phyloP scores from a whole-genome alignment of 1,284 basidiomycete species.

The Fomitopsis palustris region DNA sequence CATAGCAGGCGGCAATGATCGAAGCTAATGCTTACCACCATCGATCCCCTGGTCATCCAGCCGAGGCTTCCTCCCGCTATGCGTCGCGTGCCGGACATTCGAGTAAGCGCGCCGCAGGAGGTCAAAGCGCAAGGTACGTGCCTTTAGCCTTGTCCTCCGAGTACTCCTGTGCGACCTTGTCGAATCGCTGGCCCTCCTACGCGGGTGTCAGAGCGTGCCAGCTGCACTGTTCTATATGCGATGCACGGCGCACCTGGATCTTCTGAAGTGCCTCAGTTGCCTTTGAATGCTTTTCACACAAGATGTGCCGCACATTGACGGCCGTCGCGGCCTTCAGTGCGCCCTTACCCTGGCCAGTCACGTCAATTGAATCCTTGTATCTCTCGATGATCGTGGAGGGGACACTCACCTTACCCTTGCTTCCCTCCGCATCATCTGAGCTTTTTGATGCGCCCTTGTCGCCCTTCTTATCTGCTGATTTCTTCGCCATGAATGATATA shows the following conservation, averaged over 20 bases:
- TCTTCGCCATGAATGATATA: conserved; percentile 23
- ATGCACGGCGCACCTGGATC: conserved; percentile 52
- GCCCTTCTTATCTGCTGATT: conserved; percentile 35
- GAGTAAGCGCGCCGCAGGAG: neutral
- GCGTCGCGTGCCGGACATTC: no score
- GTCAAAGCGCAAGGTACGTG: conserved; percentile 22
- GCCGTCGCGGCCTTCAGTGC: conserved; percentile 71
- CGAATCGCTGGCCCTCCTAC: conserved; percentile 73
- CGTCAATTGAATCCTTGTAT: neutral
- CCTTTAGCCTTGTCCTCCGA: conserved; percentile 89
- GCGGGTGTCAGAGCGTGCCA: neutral
- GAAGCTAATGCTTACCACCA: conserved; percentile 48
- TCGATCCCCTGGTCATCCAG: conserved; percentile 81
- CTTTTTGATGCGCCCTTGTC: conserved; percentile 30
- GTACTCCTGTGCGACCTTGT: conserved; percentile 84
- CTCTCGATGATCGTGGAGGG: no score
- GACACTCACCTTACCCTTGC: conserved; percentile 18
- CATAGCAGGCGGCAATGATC: no score
- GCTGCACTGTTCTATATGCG: neutral
- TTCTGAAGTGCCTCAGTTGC: conserved; percentile 73
- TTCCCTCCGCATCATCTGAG: conserved; percentile 32
- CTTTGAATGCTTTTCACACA: conserved; percentile 83
- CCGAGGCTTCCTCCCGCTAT: conserved; percentile 81
- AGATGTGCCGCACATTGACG: conserved; percentile 80
- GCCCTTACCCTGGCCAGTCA: conserved; percentile 42